Base-by-base conservation (phyloP, 1,139 yeast genomes). In the Blastobotrys ciferrii region DNA sequence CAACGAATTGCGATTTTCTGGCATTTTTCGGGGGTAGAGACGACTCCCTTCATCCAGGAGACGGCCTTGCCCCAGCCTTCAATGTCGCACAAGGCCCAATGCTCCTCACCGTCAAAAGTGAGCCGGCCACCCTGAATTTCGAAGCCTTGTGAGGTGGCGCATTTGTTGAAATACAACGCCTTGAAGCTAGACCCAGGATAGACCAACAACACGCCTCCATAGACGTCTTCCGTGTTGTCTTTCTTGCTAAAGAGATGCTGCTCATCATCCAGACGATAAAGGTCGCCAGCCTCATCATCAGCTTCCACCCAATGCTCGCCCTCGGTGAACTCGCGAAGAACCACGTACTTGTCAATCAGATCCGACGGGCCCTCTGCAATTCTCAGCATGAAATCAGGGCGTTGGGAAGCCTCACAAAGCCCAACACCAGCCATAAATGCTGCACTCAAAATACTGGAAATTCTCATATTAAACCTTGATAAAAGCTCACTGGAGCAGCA, bases 321-420 rank as follows among this genome's bases (percentile, higher is more conserved):
- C 6, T 42, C 32, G 20, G 35, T 38, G n/a, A 23, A 13, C 17
- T 32, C 32, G n/a, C 20, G 23, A 13, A 32, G 37, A 14, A 32
- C 44, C 14, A 42, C 15, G 13, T 30, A 42, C 11, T 19, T 32
- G 31, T 32, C 23, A 38, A 28, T 32, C 12, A 13, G 15, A 3
- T 32, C 44, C 2, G 31, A 13, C n/a, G 32, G 32, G 13, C 32
- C 28, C n/a, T 37, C 18, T 13, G 11, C 18, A 2, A 42, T 38
- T 23, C 35, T 37, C 30, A 42, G 44, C 15, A 19, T 19, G 38
- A 42, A 42, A 18, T 42, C 44, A 4, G 44, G 44, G n/a, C 30
- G 25, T 9, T 15, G 7, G 20, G 20, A 33, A 4, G 5, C 19
- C 4, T 11, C 37, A n/a, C n/a, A 13, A 33, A 15, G 31, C n/a